Conservation (phyloP, 768 basidiomycete genomes). For the Fomitopsis serialis region DNA sequence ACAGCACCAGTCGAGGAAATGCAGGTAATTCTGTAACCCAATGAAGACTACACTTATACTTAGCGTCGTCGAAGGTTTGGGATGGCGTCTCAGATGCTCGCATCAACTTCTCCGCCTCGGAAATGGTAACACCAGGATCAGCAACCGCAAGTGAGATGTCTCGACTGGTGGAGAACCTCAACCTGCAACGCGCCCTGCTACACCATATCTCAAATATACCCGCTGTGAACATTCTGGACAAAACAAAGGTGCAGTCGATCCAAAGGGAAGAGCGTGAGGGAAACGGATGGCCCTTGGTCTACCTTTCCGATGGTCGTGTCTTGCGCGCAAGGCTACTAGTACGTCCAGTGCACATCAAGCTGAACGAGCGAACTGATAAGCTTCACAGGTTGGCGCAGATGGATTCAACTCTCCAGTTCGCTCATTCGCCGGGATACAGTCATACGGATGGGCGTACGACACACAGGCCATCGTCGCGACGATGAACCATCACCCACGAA, state of each 20-base stretch:
- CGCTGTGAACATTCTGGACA: conserved; percentile 62
- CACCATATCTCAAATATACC: conserved; percentile 49
- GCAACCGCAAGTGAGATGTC: conserved; percentile 53
- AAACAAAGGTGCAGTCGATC: conserved; percentile 71
- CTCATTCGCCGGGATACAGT: conserved; percentile 75
- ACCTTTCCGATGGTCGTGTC: conserved; percentile 60
- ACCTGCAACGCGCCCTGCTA: conserved; percentile 83
- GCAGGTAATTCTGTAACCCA: conserved; percentile 47
- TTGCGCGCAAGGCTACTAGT: conserved; percentile 76
- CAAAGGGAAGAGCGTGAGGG: conserved; percentile 37
- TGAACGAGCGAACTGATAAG: not conserved
- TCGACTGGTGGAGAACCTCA: conserved; percentile 86
- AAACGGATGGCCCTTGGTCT: conserved; percentile 78
- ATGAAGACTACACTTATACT: not conserved
- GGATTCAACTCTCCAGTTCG: conserved; percentile 94
- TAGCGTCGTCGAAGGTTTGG: conserved; percentile 61
- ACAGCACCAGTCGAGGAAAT: conserved; percentile 78
- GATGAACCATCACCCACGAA: conserved; percentile 64
- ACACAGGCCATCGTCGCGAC: conserved; percentile 90
- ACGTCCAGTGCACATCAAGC: conserved; percentile 20
- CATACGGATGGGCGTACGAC: conserved; percentile 90
- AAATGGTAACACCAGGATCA: conserved; percentile 27
- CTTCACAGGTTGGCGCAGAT: conserved; percentile 84
- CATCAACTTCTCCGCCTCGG: conserved; percentile 61
- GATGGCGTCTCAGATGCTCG: conserved; percentile 83